A percentile compares a stretch with the other conserved stretches of the same genome.
Evolutionary conservation across 177 flowering plant genomes (phyloP).

Genomic region (Tripterygium wilfordii): DNA sequence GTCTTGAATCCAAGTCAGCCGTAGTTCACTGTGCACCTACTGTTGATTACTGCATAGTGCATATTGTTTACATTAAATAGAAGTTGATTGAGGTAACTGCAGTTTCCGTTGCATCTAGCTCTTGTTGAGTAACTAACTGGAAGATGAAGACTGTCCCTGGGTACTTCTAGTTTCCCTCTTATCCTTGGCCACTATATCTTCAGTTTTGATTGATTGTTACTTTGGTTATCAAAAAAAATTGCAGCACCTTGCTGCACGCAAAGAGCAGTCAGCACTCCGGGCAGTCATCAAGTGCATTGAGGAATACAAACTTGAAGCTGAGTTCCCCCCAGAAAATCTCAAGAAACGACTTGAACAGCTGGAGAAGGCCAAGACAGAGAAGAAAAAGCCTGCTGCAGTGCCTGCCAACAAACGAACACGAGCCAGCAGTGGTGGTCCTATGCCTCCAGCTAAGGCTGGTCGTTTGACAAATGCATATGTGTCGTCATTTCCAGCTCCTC

Average conservation of each 20-base stretch:
- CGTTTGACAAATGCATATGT: slow-evolving; percentile 89
- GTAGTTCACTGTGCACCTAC: no score
- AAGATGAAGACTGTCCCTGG: no score
- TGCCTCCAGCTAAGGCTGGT: slow-evolving; percentile 99
- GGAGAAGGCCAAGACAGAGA: slow-evolving; percentile 79
- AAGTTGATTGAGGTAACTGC: no score
- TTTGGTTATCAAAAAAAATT: no score
- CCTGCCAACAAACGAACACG: slow-evolving; percentile 95
- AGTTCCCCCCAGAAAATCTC: slow-evolving; percentile 86
- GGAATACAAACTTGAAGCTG: slow-evolving; percentile 90
- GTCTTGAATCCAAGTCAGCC: no score
- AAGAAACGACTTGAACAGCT: slow-evolving; percentile 89
- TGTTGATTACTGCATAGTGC: no score
- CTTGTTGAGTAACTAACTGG: no score
- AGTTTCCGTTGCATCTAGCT: no score
- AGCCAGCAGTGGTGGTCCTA: slow-evolving; percentile 80
- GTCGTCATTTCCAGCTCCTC: slow-evolving; percentile 80
- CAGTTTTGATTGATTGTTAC: no score
- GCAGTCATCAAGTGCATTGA: slow-evolving; percentile 95
- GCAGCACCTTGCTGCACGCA: slow-evolving; percentile 79
- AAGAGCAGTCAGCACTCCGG: slow-evolving; percentile 88
- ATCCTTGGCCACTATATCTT: no score
- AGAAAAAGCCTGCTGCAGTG: slow-evolving; percentile 67
- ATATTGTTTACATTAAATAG: no score
- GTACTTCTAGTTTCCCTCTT: no score